Base-by-base conservation (phyloP, 2,329 filamentous ascomycete species). In the Aspergillus ochraceus region DNA sequence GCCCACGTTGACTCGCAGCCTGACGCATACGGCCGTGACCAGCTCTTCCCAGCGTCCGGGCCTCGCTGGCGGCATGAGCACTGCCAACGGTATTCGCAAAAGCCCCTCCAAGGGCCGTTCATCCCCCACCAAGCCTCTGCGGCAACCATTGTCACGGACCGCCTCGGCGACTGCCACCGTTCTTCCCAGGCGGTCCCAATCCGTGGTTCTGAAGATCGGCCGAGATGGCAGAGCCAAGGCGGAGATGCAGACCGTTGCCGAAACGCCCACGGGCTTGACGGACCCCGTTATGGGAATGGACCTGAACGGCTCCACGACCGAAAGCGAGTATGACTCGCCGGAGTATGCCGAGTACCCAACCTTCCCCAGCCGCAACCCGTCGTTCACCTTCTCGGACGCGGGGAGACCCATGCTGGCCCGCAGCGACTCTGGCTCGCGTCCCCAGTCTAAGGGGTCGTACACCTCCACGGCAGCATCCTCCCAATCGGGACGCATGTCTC, bases 151-250 rank as follows among this genome's bases (percentile, higher is more conserved):
- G 11, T 58, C 68, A n/a, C 71, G 74, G 26, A 66, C 75, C 6
- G 71, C 67, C 57, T 75, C 76, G 8, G 59, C 68, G 22, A 70
- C 74, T 17, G 61, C 70, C 8, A 58, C 45, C 12, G 45, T 62
- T 6, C 50, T 76, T 26, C 70, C 75, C 39, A 67, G 67, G 47
- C 75, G 75, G 2, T 76, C 78, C 22, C 73, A 74, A 36, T 79
- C 78, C 6, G 68, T 82, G 19, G 73, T 80, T 5, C 70, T 82
- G 22, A 77, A 74, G n/a, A 80, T 82, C 61, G 79, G 79, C 59
- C 75, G 77, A 52, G 79, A 81, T 64, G 80, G 80, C 14, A 71
- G 79, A 57, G 80, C 80, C 29, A 81, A 78, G 66, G 77, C 79
- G 4, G 77, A 80, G 59, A 77, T 79, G 69, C 74, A 76, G 56